Evolutionary conservation across 129 eudicot genomes (phyloP).

Genomic region (Rutidosis leptorrhynchoides): DNA sequence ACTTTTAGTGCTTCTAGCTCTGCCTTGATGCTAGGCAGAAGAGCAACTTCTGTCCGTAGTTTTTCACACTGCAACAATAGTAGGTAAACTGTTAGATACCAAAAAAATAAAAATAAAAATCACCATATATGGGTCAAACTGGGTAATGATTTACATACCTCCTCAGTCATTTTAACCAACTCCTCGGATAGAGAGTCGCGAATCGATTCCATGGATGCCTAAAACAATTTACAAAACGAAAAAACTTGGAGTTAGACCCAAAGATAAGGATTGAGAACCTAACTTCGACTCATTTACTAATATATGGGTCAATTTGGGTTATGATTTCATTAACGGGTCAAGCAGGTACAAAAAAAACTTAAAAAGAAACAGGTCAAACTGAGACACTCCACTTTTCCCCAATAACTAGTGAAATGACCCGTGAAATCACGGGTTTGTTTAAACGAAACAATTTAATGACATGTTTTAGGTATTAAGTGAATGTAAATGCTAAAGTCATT

Average conservation of each 20-base stretch:
- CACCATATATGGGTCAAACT: no score
- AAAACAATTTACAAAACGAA: slow-evolving; percentile 23
- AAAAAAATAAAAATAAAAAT: neutral
- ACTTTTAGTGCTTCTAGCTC: slow-evolving; percentile 83
- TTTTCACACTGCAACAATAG: slow-evolving; percentile 66
- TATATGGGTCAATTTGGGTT: neutral
- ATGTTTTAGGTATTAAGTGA: no score
- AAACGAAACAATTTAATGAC: no score
- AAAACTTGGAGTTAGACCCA: neutral
- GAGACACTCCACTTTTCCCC: neutral
- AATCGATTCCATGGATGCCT: slow-evolving; percentile 89
- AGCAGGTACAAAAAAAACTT: neutral
- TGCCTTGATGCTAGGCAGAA: slow-evolving; percentile 73
- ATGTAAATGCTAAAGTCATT: no score
- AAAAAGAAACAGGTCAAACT: neutral
- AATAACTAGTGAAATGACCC: no score
- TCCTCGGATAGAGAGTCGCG: slow-evolving; percentile 95
- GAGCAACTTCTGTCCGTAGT: slow-evolving; percentile 67
- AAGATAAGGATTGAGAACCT: neutral
- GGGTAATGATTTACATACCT: no score
- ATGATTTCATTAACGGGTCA: neutral
- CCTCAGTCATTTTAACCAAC: slow-evolving; percentile 87
- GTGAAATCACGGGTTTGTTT: no score
- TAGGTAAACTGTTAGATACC: neutral
- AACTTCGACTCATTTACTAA: neutral